Evolutionary conservation across 129 eudicot genomes (phyloP).

Genomic region (Solidago caesia): DNA sequence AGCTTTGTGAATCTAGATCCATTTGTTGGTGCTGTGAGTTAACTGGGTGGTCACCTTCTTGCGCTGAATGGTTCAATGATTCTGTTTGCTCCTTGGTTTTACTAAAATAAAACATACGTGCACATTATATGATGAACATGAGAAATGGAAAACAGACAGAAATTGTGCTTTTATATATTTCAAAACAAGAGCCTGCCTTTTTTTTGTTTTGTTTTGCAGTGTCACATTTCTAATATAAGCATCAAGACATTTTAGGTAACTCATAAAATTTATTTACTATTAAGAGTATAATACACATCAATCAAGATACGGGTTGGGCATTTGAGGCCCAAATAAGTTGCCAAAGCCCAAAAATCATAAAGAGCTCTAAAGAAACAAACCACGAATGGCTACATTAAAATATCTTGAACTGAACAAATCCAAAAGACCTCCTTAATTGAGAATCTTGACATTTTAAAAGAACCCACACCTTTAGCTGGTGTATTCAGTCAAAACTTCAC

Average conservation of each 20-base stretch:
- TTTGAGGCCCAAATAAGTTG: not conserved
- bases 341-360: not conserved
- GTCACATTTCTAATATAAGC: not conserved
- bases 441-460: no score
- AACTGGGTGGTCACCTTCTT: slow-evolving; percentile 29
- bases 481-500: no score
- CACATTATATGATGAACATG: slow-evolving; percentile 8
- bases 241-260: not conserved
- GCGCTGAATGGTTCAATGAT: slow-evolving; percentile 29
- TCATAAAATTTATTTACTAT: not conserved
- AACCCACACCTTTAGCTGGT: no score
- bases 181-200: not conserved
- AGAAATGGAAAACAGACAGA: slow-evolving; percentile 13
- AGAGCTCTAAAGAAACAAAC: not conserved
- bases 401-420: not conserved
- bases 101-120: slow-evolving; percentile 27
- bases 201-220: not conserved
- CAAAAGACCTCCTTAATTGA: not conserved
- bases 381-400: no score
- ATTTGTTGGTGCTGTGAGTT: slow-evolving; percentile 22
- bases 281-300: no score
- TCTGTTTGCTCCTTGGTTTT: slow-evolving; percentile 35
- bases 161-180: not conserved
- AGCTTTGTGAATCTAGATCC: slow-evolving; percentile 22
- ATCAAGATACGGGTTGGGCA: not conserved